Base-by-base conservation (phyloP, 2,329 filamentous ascomycete genomes). In the Fusarium devonianum region DNA sequence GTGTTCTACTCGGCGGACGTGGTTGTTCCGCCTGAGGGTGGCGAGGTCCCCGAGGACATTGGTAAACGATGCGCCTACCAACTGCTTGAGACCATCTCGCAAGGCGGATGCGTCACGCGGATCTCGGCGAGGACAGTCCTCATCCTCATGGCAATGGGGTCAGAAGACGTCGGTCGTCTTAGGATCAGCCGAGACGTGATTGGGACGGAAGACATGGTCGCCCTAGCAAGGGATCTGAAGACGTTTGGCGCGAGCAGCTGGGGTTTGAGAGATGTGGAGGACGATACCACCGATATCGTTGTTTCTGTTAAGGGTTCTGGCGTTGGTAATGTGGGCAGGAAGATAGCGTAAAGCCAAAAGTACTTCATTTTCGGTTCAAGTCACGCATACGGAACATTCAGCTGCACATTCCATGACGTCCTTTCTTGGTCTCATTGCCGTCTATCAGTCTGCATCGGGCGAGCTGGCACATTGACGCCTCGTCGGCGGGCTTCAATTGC, bases 81-180 rank as follows among this genome's bases (percentile, higher is more conserved):
- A 71, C 75, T 99, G 39, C 77, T 99, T 10, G 92, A 97, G 72
- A 82, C 85, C 16, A 87, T 97, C 53, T 83, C 83, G 40, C 83
- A 87, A 62, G 93, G 92, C 9, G 94, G 94, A 1, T 96, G 91
- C 69, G 89, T 90, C 3, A 87, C 86, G 42, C 79, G 78, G 11
- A 81, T 88, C 3, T 89, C 90, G 3, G 86, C 87, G 5, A 78
- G 84, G 3, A 93, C 88, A 0, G 81, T 96, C 58, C 72, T 99
- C 42, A 89, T 87, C 13, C 78, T 99, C 56, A 99, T 99, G 94
- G 91, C 92, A 23, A 97, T 99, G 94, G 94, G 94, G 0, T 90
- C 89, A 1, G 94, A 97, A 69, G 94, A 99, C 71, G 92, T 99
- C 11, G 94, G 94, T 4, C 83, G 94, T 50, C 71, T 99, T 60